Base-by-base conservation (phyloP, 768 basidiomycete species). In the Termitomyces sp. region DNA sequence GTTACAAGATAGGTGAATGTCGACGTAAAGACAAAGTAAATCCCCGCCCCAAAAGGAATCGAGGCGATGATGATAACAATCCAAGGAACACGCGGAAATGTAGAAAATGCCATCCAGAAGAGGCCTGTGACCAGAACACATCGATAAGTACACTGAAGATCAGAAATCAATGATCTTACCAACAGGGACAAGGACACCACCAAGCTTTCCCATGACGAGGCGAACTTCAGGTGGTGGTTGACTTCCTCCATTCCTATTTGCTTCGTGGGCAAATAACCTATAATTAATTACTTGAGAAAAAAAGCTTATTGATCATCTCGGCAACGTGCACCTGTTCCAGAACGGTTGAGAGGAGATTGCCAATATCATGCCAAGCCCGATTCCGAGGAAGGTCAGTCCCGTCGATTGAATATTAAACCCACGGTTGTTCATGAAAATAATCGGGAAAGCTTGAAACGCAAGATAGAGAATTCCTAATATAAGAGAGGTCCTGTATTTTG, bases 1-100 rank as follows among this genome's bases (percentile, higher is more conserved):
- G 84, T 84, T 55, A 88, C 82, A 53, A 88, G 75, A 68, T 88
- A 88, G 5, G 81, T 85, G 69, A 88, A 88, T 3, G 81, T 82
- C 8, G 80, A 79, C 0, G 84, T 83, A 70, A 87, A 92, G 41
- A 83, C 81, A 59, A 81, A 88, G 62, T 85, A 88, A 1, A 78
- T 71, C 2, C 84, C 82, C 1, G 72, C 58, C 2, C 88, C 88
- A 61, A 88, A 89, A 0, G 85, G 85, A 2, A 82, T 65, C 3
- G 80, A 83, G 2, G 79, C 82, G 28, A 88, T 67, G 62, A 89
- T 81, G 10, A 85, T 83, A 0, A 80, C 77, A 28, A 87, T 82
- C 82, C 84, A 88, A 58, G 78, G 87, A 0, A 85, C 69, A 4
- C 64, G 60, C 1, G 74, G 73, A 50, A 71, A 71, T 5, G 72